phyloP scores from a whole-genome alignment of 1,284 basidiomycete species.

The Mycosarcoma maydis region DNA sequence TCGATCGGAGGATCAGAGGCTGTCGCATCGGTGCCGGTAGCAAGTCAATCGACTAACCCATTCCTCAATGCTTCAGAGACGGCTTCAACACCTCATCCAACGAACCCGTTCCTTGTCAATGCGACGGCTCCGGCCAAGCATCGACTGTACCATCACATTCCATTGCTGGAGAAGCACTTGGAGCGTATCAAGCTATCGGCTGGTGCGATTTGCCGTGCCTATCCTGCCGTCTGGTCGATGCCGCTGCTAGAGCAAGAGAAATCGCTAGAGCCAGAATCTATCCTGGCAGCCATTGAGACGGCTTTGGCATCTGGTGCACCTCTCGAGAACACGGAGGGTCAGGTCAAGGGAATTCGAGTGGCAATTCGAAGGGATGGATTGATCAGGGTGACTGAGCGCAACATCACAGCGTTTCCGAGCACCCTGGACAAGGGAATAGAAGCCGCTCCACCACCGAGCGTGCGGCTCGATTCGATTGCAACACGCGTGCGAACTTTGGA shows the following conservation, averaged over 20 bases:
- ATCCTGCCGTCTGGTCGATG: slow-evolving; percentile 32
- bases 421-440: slow-evolving; percentile 3
- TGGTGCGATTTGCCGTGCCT: slow-evolving; percentile 42
- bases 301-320: slow-evolving; percentile 5
- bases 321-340: not conserved
- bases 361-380: slow-evolving; percentile 25
- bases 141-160: slow-evolving; percentile 34
- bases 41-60: slow-evolving; percentile 25
- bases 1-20: not conserved
- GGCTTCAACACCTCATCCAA: slow-evolving; percentile 1
- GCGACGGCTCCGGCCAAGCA: slow-evolving; percentile 8
- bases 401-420: slow-evolving; percentile 30
- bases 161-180: slow-evolving; percentile 31
- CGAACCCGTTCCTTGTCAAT: slow-evolving; percentile 28
- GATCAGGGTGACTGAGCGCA: slow-evolving; percentile 31
- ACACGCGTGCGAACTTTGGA: slow-evolving; percentile 39
- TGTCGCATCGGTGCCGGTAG: not conserved
- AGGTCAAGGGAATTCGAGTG: slow-evolving; percentile 39
- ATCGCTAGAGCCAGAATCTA: slow-evolving; percentile 14
- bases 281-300: slow-evolving; percentile 34
- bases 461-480: slow-evolving; percentile 29
- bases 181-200: slow-evolving; percentile 32
- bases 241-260: slow-evolving; percentile 23
- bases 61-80: slow-evolving; percentile 17
- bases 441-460: slow-evolving; percentile 14